Percentiles rank a stretch among this genome's conserved stretches.
Conservation (phyloP, 129 eudicot genomes). For the Oenanthe sinensis region DNA sequence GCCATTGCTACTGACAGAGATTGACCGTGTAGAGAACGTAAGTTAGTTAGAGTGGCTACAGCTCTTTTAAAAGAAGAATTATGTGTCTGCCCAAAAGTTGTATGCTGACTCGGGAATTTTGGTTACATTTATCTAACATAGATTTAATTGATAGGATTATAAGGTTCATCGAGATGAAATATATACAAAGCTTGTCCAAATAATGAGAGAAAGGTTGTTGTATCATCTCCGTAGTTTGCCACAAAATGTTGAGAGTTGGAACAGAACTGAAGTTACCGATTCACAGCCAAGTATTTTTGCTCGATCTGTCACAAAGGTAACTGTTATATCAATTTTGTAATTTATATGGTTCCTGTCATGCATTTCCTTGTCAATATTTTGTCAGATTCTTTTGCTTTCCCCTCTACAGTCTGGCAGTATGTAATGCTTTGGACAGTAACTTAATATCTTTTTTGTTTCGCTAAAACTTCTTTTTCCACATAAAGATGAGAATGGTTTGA, state of each 20-base stretch:
- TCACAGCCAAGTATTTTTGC: slow-evolving; percentile 90
- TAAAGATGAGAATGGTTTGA: not conserved
- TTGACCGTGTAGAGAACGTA: slow-evolving; percentile 89
- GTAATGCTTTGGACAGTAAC: not conserved
- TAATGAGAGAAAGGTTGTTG: slow-evolving; percentile 89
- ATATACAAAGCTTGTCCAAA: slow-evolving; percentile 89
- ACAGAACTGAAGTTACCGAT: slow-evolving; percentile 60
- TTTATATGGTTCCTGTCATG: not conserved
- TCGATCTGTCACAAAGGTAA: slow-evolving; percentile 75
- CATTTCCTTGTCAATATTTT: not conserved
- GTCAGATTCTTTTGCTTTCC: not conserved
- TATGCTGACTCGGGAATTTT: not conserved
- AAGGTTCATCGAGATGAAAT: slow-evolving; percentile 92
- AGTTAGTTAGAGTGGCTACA: not conserved
- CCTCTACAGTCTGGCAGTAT: not conserved
- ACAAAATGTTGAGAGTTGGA: slow-evolving; percentile 88
- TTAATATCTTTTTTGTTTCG: not conserved
- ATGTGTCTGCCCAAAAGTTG: not conserved
- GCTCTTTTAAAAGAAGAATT: not conserved
- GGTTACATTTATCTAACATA: not conserved
- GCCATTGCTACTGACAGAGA: slow-evolving; percentile 54
- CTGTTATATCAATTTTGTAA: not conserved
- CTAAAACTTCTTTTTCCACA: not conserved
- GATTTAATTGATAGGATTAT: slow-evolving; percentile 52
- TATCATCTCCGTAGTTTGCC: slow-evolving; percentile 83